These are phyloP conservation scores for Rhodosporidiobolus sp. DNA, from an alignment of 768 basidiomycete species.

Conservation along the genomic window DNA sequence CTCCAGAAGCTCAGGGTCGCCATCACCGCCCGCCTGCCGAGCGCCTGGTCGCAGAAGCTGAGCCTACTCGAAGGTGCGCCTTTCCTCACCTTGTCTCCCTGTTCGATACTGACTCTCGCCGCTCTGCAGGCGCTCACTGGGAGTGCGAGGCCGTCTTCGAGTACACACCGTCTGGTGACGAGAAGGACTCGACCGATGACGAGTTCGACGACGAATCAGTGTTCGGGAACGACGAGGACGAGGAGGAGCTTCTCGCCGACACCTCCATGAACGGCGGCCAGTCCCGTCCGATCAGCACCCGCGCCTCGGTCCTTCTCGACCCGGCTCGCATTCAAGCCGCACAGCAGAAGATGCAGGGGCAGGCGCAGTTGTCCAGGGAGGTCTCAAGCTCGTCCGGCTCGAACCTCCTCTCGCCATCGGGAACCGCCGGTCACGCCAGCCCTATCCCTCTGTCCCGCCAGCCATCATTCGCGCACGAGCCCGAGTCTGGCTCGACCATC, in stretches of 20 bases:
- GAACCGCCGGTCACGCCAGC: not conserved
- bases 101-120: not conserved
- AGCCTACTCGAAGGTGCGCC: constrained; percentile 30
- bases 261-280: not conserved
- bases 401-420: not conserved
- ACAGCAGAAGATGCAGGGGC: not conserved
- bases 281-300: not conserved
- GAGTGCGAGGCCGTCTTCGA: constrained; percentile 42
- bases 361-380: not conserved
- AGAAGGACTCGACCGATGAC: constrained; percentile 29
- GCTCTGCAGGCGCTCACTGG: constrained; percentile 30
- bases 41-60: constrained; percentile 29
- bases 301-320: constrained; percentile 12
- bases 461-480: not conserved
- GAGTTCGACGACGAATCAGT: constrained; percentile 3
- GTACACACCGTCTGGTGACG: constrained; percentile 32
- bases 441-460: constrained; percentile 29
- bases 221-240: constrained; percentile 18
- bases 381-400: not conserved
- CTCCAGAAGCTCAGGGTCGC: not conserved
- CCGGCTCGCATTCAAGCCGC: not conserved
- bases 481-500: constrained; percentile 13
- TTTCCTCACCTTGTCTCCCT: not conserved
- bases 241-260: constrained; percentile 12
- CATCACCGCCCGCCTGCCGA: constrained; percentile 17